phyloP scores from a whole-genome alignment of 805 yeast genomes.

The Candida broadrunensis region DNA sequence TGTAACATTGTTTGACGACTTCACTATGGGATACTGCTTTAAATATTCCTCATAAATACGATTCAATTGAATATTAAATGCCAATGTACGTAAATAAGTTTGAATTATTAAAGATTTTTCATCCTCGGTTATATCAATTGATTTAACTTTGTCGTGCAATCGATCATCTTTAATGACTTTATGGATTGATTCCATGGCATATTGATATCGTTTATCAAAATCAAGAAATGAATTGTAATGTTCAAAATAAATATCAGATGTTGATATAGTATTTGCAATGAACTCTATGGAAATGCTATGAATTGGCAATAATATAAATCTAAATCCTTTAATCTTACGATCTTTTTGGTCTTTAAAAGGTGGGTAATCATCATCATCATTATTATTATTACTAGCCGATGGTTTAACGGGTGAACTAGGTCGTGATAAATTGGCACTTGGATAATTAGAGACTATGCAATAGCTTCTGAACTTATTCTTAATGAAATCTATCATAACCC shows the following conservation, averaged over 20 bases:
- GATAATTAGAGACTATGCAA: constrained; percentile 51
- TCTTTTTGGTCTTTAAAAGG: constrained; percentile 21
- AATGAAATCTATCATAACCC: constrained; percentile 63
- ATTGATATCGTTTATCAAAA: constrained; percentile 31
- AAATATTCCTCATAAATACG: constrained; percentile 48
- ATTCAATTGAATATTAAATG: constrained; percentile 63
- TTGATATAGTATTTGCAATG: constrained; percentile 29
- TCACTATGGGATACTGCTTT: constrained; percentile 10
- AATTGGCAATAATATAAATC: constrained; percentile 20
- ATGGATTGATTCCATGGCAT: constrained; percentile 29
- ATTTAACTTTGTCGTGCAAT: not conserved
- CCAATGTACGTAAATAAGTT: constrained; percentile 48
- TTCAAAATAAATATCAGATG: constrained; percentile 55
- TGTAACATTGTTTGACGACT: constrained; percentile 9
- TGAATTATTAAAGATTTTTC: constrained; percentile 43
- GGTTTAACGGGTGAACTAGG: constrained; percentile 19
- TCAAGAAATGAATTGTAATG: constrained; percentile 40
- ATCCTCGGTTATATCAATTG: constrained; percentile 20
- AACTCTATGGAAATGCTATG: constrained; percentile 12
- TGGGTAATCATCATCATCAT: constrained; percentile 11
- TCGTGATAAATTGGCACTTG: constrained; percentile 26
- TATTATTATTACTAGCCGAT: not conserved
- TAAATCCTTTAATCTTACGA: constrained; percentile 15
- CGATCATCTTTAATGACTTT: constrained; percentile 7
- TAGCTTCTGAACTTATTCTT: constrained; percentile 65